Conservation (phyloP, 352 stramenopile species). For the Poterioochromonas sp. region DNA sequence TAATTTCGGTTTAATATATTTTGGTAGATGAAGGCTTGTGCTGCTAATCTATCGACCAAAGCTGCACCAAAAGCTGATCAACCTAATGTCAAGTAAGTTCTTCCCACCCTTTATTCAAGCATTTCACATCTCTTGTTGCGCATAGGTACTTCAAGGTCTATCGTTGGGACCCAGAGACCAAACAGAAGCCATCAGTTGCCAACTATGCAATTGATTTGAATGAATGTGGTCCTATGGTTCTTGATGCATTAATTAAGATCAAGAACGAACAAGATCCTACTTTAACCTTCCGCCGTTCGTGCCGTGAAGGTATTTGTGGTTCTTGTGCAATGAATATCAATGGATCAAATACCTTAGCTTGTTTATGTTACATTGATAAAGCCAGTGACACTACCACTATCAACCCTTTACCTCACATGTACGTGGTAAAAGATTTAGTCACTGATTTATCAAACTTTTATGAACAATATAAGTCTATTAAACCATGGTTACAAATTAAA, state of each 20-base stretch:
- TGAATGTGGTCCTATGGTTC: slow-evolving; percentile 95
- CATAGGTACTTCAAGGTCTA: slow-evolving; percentile 98
- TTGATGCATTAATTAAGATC: slow-evolving; percentile 99
- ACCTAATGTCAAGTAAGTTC: too few relatives aligned
- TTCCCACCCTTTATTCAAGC: too few relatives aligned
- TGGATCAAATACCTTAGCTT: slow-evolving; percentile 94
- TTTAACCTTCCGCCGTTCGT: slow-evolving; percentile 94
- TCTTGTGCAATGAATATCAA: slow-evolving; percentile 99
- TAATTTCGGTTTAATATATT: too few relatives aligned
- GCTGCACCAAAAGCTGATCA: too few relatives aligned
- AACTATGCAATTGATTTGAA: slow-evolving; percentile 95
- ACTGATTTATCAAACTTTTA: slow-evolving; percentile 99
- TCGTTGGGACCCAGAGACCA: slow-evolving; percentile 90
- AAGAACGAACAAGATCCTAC: slow-evolving; percentile 97
- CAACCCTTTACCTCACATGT: slow-evolving; percentile 99
- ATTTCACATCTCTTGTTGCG: too few relatives aligned
- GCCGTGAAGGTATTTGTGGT: slow-evolving; percentile 96
- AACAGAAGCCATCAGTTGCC: slow-evolving; percentile 81
- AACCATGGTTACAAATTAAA: slow-evolving; percentile 97
- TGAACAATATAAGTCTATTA: slow-evolving; percentile 90
- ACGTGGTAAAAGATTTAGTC: slow-evolving; percentile 96
- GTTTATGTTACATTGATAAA: slow-evolving; percentile 83
- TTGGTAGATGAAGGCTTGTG: too few relatives aligned
- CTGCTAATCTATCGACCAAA: too few relatives aligned
- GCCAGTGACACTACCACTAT: slow-evolving; percentile 74